These are phyloP conservation scores for Aulographum hederae DNA, from an alignment of 2,329 filamentous ascomycete genomes.

Conservation along the genomic window DNA sequence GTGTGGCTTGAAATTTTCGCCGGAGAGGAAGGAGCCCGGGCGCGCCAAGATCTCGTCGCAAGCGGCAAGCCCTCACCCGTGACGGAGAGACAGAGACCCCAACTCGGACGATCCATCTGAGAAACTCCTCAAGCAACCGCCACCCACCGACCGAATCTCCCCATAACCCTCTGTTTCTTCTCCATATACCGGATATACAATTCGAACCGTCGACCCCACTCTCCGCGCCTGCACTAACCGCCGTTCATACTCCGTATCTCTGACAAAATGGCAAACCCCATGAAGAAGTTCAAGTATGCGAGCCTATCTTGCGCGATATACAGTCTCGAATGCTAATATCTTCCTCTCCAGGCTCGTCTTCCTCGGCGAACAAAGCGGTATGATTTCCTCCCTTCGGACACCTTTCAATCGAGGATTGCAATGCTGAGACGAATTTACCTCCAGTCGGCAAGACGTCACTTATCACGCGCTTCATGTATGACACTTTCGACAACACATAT, in stretches of 20 bases:
- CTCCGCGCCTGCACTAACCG: too few relatives aligned
- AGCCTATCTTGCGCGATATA: slow-evolving; percentile 2
- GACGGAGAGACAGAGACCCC: too few relatives aligned
- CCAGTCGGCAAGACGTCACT: slow-evolving; percentile 95
- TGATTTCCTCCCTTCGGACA: slow-evolving; percentile 15
- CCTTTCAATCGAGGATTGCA: slow-evolving; percentile 5
- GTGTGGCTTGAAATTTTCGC: background rate
- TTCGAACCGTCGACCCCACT: too few relatives aligned
- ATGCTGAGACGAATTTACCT: slow-evolving; percentile 8
- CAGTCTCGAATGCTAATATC: slow-evolving; percentile 10
- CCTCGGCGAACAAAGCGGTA: slow-evolving; percentile 96
- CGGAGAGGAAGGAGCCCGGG: too few relatives aligned
- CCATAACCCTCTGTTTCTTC: too few relatives aligned
- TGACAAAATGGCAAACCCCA: too few relatives aligned
- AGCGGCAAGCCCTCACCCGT: too few relatives aligned
- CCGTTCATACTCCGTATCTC: too few relatives aligned
- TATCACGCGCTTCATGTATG: slow-evolving; percentile 99
- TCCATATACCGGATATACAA: too few relatives aligned
- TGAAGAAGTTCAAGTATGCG: slow-evolving; percentile 97
- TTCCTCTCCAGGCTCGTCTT: slow-evolving; percentile 61
- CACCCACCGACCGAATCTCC: too few relatives aligned
- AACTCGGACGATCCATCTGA: too few relatives aligned
- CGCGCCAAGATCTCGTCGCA: background rate
- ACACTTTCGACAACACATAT: slow-evolving; percentile 99
- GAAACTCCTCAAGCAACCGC: too few relatives aligned